phyloP scores from a whole-genome alignment of 768 basidiomycete genomes.

The Brasilioporus rufonigricans region DNA sequence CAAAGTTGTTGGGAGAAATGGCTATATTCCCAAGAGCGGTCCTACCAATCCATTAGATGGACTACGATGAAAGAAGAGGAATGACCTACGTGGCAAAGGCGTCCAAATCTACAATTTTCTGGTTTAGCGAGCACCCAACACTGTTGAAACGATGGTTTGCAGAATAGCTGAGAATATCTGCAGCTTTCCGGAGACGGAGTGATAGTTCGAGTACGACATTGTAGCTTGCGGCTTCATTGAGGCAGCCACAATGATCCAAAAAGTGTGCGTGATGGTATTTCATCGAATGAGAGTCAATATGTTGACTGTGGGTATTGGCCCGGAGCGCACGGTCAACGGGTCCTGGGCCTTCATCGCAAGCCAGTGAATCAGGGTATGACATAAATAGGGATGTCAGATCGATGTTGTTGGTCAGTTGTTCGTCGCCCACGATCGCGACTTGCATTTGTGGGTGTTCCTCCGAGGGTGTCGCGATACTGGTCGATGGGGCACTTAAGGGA shows the following conservation, averaged over 20 bases:
- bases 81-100: slow-evolving; percentile 48
- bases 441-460: slow-evolving; percentile 40
- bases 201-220: slow-evolving; percentile 65
- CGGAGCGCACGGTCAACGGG: slow-evolving; percentile 7
- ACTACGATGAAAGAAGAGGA: not conserved
- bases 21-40: slow-evolving; percentile 40
- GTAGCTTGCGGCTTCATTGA: slow-evolving; percentile 53
- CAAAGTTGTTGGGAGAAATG: slow-evolving; percentile 26
- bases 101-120: slow-evolving; percentile 51
- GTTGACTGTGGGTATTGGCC: not conserved
- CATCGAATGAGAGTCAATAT: slow-evolving; percentile 6
- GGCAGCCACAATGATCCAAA: slow-evolving; percentile 52
- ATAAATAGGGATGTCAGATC: slow-evolving; percentile 44
- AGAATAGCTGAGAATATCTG: slow-evolving; percentile 52
- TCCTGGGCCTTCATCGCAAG: slow-evolving; percentile 13
- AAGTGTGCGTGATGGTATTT: slow-evolving; percentile 14
- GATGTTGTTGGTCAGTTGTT: too few relatives aligned
- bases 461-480: slow-evolving; percentile 43
- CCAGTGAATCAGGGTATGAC: slow-evolving; percentile 28
- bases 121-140: slow-evolving; percentile 36
- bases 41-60: slow-evolving; percentile 28
- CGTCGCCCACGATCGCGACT: slow-evolving; percentile 23
- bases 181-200: slow-evolving; percentile 56
- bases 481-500: slow-evolving; percentile 29
- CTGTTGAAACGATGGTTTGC: slow-evolving; percentile 35